Conservation (phyloP, 2,329 filamentous ascomycete species). For the Diaporthe citri region DNA sequence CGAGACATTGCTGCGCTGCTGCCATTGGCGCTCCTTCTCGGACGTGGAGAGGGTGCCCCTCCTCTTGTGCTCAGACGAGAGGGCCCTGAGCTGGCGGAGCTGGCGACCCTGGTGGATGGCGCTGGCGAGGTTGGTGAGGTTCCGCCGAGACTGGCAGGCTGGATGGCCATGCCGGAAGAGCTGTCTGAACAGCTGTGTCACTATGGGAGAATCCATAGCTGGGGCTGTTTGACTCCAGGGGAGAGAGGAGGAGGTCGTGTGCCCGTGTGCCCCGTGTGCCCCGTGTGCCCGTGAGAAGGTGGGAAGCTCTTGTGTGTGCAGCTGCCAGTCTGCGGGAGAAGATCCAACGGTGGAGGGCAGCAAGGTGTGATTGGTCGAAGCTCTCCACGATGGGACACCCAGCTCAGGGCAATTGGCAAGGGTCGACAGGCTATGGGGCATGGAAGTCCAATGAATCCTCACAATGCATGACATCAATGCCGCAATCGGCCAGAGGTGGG, state of each 20-base stretch:
- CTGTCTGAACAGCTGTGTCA: slow-evolving; percentile 84
- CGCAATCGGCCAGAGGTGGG: slow-evolving; percentile 21
- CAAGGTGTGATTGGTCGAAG: slow-evolving; percentile 31
- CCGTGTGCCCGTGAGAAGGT: background rate
- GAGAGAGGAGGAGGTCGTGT: background rate
- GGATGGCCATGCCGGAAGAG: slow-evolving; percentile 78
- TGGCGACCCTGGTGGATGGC: slow-evolving; percentile 56
- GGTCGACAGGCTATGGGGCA: slow-evolving; percentile 2
- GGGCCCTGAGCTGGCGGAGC: slow-evolving; percentile 49
- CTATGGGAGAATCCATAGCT: slow-evolving; percentile 83
- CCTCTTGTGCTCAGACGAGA: slow-evolving; percentile 39
- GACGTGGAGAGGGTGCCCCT: slow-evolving; percentile 46
- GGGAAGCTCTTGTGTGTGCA: background rate
- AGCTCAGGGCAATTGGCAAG: background rate
- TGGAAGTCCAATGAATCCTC: slow-evolving; percentile 20
- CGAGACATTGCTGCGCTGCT: slow-evolving; percentile 82
- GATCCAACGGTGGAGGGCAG: slow-evolving; percentile 9
- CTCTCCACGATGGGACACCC: slow-evolving; percentile 9
- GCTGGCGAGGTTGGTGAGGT: slow-evolving; percentile 53
- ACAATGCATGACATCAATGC: slow-evolving; percentile 28
- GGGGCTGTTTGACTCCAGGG: background rate
- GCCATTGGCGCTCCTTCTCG: slow-evolving; percentile 80
- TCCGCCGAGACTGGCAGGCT: slow-evolving; percentile 69
- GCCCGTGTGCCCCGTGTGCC: background rate
- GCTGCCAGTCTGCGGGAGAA: slow-evolving; percentile 4